Evolutionary conservation across 2,329 filamentous ascomycete species (phyloP).

Genomic region (Xylariaceae sp.): DNA sequence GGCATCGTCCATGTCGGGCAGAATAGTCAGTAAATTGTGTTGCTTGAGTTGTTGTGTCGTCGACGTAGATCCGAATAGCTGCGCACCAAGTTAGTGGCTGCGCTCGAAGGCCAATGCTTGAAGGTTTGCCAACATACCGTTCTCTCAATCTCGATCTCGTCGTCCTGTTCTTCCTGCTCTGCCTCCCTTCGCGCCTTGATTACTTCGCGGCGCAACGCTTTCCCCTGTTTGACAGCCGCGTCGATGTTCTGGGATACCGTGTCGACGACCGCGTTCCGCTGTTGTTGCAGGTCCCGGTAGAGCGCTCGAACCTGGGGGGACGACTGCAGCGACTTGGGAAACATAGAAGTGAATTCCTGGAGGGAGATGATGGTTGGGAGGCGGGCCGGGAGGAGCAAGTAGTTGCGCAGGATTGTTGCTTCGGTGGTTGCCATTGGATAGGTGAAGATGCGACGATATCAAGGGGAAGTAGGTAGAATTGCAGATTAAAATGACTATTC

Average conservation of each 20-base stretch:
- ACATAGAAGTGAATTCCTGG: conserved; percentile 74
- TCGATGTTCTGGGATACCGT: conserved; percentile 66
- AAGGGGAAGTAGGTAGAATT: not conserved
- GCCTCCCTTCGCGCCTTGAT: conserved; percentile 55
- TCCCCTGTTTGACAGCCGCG: conserved; percentile 64
- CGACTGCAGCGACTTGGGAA: conserved; percentile 67
- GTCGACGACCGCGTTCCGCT: conserved; percentile 71
- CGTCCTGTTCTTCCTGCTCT: conserved; percentile 60
- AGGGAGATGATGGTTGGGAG: conserved; percentile 74
- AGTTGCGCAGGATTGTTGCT: conserved; percentile 73
- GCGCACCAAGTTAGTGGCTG: conserved; percentile 22
- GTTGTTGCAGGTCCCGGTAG: conserved; percentile 78
- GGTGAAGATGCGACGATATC: conserved; percentile 20
- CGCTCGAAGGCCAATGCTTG: not conserved
- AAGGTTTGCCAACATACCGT: conserved; percentile 45
- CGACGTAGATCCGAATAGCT: conserved; percentile 62
- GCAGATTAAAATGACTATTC: no score
- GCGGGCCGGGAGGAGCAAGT: conserved; percentile 75
- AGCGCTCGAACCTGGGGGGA: conserved; percentile 70
- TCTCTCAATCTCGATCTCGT: conserved; percentile 65
- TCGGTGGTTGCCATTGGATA: conserved; percentile 78
- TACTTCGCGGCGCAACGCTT: conserved; percentile 60
- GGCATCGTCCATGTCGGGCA: conserved; percentile 71
- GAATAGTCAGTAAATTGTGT: conserved; percentile 66
- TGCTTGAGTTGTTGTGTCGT: conserved; percentile 48